Percentiles rank a stretch among this genome's conserved stretches.
These are phyloP conservation scores for Aspergillus uvarum DNA, from an alignment of 2,329 filamentous ascomycete genomes.

Conservation along the genomic window DNA sequence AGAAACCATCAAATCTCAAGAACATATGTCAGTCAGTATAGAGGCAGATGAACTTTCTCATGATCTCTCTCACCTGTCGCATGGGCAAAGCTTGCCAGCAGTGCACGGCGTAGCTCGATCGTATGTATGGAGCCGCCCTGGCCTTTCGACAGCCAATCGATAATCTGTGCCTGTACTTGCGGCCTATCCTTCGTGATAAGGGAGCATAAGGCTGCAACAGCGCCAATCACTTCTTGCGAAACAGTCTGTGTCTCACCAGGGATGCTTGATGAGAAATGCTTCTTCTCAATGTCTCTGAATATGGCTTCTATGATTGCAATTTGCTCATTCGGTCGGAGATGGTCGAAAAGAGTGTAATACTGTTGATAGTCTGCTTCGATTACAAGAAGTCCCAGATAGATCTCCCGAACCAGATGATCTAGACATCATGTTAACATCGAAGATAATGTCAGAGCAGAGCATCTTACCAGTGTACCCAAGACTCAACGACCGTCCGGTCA, in stretches of 20 bases:
- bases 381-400: constrained; percentile 41
- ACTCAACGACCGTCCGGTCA: constrained; percentile 61
- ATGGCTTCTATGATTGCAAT: constrained; percentile 46
- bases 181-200: constrained; percentile 51
- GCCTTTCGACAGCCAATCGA: constrained; percentile 64
- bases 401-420: constrained; percentile 43
- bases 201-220: constrained; percentile 59
- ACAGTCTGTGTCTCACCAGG: constrained; percentile 13
- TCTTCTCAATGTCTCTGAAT: constrained; percentile 46
- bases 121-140: constrained; percentile 66
- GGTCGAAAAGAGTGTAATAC: constrained; percentile 41
- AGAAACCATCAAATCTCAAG: constrained; percentile 38
- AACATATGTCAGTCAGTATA: constrained; percentile 5
- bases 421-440: constrained; percentile 13
- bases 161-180: constrained; percentile 54
- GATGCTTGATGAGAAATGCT: constrained; percentile 33
- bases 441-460: neutral
- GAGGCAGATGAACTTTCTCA: too few species aligned
- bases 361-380: constrained; percentile 26
- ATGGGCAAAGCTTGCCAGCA: constrained; percentile 58
- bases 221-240: constrained; percentile 48
- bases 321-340: constrained; percentile 52
- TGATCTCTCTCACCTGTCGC: constrained; percentile 43
- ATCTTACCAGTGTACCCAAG: constrained; percentile 69
- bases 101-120: constrained; percentile 66